Evolutionary conservation across 2,329 filamentous ascomycete genomes (phyloP).

Genomic region (Aspergillus fumigatiaffinis): DNA sequence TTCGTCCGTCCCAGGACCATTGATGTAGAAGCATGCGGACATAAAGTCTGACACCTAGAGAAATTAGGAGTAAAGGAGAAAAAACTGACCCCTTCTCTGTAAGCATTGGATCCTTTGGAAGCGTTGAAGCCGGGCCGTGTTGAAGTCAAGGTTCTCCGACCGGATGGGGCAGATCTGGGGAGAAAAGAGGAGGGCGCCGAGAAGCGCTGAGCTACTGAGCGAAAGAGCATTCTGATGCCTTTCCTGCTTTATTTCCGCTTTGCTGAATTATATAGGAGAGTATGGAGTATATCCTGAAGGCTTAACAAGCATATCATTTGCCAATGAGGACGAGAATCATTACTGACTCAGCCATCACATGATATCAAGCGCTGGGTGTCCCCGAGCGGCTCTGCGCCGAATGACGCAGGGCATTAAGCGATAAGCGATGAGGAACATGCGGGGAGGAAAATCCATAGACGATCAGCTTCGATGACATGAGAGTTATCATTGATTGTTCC

Average conservation of each 20-base stretch:
- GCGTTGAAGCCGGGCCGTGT: conserved; percentile 4
- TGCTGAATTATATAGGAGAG: neutral
- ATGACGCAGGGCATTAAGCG: conserved; percentile 6
- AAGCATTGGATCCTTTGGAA: conserved; percentile 10
- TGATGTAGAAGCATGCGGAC: neutral
- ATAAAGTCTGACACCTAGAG: neutral
- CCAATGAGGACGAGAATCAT: neutral
- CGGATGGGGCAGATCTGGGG: neutral
- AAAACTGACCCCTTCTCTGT: conserved; percentile 29
- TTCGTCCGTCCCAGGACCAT: neutral
- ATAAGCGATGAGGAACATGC: conserved; percentile 17
- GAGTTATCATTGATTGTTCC: neutral
- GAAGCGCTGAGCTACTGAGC: neutral
- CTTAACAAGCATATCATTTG: neutral
- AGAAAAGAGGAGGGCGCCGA: neutral
- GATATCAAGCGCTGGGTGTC: conserved; percentile 11
- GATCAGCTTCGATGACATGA: conserved; percentile 29
- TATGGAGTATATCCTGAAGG: neutral
- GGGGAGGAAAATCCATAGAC: conserved; percentile 26
- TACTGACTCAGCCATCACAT: conserved; percentile 21
- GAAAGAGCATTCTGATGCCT: conserved; percentile 5
- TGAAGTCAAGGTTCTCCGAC: conserved; percentile 12
- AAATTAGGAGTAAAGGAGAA: neutral
- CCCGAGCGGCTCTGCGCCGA: conserved; percentile 10
- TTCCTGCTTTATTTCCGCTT: neutral